Evolutionary conservation across 495 filamentous ascomycete species (phyloP).

Genomic region (Trichoderma gamsii): DNA sequence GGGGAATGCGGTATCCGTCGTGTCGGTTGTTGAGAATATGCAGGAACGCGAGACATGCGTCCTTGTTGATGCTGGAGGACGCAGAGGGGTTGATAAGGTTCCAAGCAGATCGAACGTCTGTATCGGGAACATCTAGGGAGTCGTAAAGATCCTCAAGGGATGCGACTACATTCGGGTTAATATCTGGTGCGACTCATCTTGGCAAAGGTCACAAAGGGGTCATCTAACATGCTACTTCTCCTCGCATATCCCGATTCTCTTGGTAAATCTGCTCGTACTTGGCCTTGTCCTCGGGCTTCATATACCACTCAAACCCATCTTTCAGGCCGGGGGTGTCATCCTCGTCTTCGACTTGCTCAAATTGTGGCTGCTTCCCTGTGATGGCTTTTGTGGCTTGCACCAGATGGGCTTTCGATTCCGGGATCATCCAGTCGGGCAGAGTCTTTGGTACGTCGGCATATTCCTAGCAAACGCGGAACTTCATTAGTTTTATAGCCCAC

Average conservation of each 20-base stretch:
- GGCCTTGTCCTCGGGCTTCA: constrained; percentile 79
- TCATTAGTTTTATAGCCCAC: constrained; percentile 17
- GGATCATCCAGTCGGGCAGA: constrained; percentile 92
- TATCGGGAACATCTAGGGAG: constrained; percentile 90
- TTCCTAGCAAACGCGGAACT: constrained; percentile 53
- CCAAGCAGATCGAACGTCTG: constrained; percentile 89
- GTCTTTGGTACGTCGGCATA: constrained; percentile 73
- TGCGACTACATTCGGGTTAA: constrained; percentile 47
- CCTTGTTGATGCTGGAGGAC: constrained; percentile 75
- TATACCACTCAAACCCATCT: constrained; percentile 99
- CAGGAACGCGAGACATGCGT: constrained; percentile 87
- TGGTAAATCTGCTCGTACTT: constrained; percentile 97
- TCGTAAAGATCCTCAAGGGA: constrained; percentile 80
- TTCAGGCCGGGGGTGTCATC: constrained; percentile 78
- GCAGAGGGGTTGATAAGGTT: constrained; percentile 92
- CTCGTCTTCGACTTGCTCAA: constrained; percentile 71
- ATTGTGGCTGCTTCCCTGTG: constrained; percentile 64
- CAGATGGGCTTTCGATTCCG: constrained; percentile 92
- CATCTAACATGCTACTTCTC: constrained; percentile 73
- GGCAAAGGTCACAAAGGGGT: not conserved
- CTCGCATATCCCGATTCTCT: constrained; percentile 76
- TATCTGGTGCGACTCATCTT: not conserved
- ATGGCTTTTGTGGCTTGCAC: constrained; percentile 84
- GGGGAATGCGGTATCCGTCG: constrained; percentile 89
- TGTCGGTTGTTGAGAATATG: constrained; percentile 93